These are phyloP conservation scores for Trametes polyzona DNA, from an alignment of 1,284 basidiomycete genomes.

Conservation along the genomic window DNA sequence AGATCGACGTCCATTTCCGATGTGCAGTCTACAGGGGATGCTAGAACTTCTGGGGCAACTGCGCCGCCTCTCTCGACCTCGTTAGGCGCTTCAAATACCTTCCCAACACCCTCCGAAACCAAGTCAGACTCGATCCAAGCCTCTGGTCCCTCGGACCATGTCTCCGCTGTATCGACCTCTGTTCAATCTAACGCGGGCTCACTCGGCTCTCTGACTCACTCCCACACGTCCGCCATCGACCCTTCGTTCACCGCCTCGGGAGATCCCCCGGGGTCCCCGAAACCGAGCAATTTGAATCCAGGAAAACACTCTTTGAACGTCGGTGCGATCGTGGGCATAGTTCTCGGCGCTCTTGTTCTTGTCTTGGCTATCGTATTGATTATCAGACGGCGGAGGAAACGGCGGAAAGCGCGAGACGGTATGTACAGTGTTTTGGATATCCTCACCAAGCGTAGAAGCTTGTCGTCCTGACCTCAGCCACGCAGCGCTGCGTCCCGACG, in stretches of 20 bases:
- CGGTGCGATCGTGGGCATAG: conserved; percentile 5
- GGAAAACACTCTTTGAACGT: not conserved
- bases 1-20: too few species aligned
- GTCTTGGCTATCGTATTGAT: not conserved
- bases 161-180: too few species aligned
- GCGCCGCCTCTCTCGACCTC: too few species aligned
- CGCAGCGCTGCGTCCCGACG: not conserved
- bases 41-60: too few species aligned
- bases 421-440: not conserved
- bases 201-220: not conserved
- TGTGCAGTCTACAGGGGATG: too few species aligned
- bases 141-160: not conserved
- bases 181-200: too few species aligned
- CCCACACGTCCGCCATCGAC: not conserved
- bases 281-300: too few species aligned
- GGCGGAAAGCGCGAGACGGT: not conserved
- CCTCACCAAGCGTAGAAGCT: not conserved
- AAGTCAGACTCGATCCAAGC: too few species aligned
- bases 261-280: not conserved
- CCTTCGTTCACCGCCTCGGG: not conserved
- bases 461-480: not conserved
- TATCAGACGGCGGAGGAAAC: not conserved
- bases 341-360: conserved; percentile 2
- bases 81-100: too few species aligned
- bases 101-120: too few species aligned